These are phyloP conservation scores for Talaromyces sp. DNA, from an alignment of 2,329 filamentous ascomycete species.

Conservation along the genomic window DNA sequence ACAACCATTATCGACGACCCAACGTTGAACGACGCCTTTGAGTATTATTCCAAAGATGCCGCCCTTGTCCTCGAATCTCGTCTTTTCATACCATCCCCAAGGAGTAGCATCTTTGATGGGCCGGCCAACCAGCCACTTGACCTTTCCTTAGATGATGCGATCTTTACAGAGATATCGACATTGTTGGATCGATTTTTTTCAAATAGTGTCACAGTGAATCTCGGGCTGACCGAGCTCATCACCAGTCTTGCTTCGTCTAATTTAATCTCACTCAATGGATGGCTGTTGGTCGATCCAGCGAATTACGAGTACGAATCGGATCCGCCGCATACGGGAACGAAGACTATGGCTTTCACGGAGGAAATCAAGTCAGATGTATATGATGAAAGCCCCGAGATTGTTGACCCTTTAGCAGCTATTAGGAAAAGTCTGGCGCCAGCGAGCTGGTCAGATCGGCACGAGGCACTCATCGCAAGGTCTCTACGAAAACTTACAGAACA, in stretches of 20 bases:
- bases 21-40: conserved; percentile 41
- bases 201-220: conserved; percentile 86
- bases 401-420: conserved; percentile 27
- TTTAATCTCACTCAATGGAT: conserved; percentile 81
- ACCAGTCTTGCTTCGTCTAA: conserved; percentile 80
- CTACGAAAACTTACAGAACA: conserved; percentile 61
- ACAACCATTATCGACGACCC: conserved; percentile 37
- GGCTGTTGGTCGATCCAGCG: conserved; percentile 73
- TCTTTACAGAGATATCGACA: conserved; percentile 50
- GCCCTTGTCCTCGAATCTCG: conserved; percentile 48
- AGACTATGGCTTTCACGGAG: conserved; percentile 14
- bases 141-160: conserved; percentile 61
- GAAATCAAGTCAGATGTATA: conserved; percentile 38
- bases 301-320: conserved; percentile 51
- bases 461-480: conserved; percentile 50
- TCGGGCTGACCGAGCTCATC: conserved; percentile 79
- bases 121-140: conserved; percentile 61
- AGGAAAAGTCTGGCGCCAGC: conserved; percentile 41
- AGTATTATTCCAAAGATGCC: conserved; percentile 48
- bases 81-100: conserved; percentile 28
- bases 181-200: conserved; percentile 77
- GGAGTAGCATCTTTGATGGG: conserved; percentile 36
- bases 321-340: conserved; percentile 16
- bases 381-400: conserved; percentile 32
- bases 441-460: conserved; percentile 47